Conservation (phyloP, 345 rosid genomes). For the Citrus medica region DNA sequence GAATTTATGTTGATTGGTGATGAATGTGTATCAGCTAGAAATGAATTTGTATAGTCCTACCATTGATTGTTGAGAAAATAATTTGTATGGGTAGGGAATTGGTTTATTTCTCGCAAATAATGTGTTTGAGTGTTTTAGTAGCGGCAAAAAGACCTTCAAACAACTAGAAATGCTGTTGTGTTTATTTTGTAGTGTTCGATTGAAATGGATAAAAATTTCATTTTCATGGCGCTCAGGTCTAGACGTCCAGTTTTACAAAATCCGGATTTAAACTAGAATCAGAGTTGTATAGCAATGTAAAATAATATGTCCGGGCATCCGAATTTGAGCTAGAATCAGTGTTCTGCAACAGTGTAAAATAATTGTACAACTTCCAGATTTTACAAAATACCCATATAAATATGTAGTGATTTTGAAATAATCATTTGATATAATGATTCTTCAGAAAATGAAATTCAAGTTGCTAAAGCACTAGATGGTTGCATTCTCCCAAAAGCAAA, state of each 20-base stretch:
- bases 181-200: not conserved
- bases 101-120: not conserved
- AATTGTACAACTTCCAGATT: not conserved
- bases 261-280: no score
- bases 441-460: not conserved
- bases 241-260: no score
- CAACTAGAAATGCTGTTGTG: not conserved
- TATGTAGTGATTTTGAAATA: not conserved
- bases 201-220: not conserved
- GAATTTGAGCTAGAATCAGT: no score
- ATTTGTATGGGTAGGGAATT: not conserved
- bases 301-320: no score
- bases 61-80: not conserved
- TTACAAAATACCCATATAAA: no score
- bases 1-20: no score
- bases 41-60: no score
- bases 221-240: no score
- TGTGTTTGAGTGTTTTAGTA: not conserved
- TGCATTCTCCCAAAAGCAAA: not conserved
- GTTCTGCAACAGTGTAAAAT: not conserved
- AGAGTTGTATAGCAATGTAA: no score
- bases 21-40: no score
- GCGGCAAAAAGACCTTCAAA: not conserved
- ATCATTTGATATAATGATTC: no score
- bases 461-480: not conserved